A percentile compares a stretch with the other conserved stretches of the same genome.
Evolutionary conservation across 805 yeast species (phyloP).

Genomic region (Ogataea allantospora): DNA sequence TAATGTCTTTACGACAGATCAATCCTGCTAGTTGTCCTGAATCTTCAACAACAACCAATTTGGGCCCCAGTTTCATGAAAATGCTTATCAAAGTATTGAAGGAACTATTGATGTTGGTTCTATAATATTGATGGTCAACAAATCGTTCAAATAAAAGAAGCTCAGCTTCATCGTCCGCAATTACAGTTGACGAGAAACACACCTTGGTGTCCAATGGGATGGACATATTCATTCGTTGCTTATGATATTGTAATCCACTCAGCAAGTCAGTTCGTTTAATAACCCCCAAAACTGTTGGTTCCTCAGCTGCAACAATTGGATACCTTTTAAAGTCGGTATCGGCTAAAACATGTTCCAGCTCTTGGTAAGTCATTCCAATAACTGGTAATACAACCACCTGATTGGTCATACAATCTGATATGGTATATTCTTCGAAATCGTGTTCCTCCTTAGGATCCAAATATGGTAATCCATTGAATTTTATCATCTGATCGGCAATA

Average conservation of each 20-base stretch:
- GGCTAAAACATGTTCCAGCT: constrained; percentile 34
- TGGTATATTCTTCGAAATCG: constrained; percentile 46
- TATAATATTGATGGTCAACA: constrained; percentile 60
- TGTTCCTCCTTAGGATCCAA: constrained; percentile 71
- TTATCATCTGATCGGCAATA: constrained; percentile 93
- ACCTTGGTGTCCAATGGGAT: constrained; percentile 9
- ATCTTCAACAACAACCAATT: constrained; percentile 63
- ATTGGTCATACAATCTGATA: constrained; percentile 63
- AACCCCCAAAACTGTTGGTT: constrained; percentile 43
- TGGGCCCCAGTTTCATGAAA: constrained; percentile 79
- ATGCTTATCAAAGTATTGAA: constrained; percentile 63
- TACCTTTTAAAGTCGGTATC: constrained; percentile 44
- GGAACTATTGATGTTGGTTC: constrained; percentile 51
- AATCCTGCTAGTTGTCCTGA: constrained; percentile 66
- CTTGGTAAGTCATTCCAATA: constrained; percentile 33
- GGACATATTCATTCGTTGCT: constrained; percentile 9
- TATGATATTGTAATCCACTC: constrained; percentile 28
- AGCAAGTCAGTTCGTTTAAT: constrained; percentile 43
- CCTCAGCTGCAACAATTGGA: constrained; percentile 47
- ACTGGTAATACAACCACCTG: constrained; percentile 39
- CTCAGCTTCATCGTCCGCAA: constrained; percentile 5
- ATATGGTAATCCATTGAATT: constrained; percentile 82
- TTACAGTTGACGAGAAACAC: constrained; percentile 11
- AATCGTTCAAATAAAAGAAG: constrained; percentile 29
- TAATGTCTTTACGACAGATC: constrained; percentile 81